Evolutionary conservation across 768 basidiomycete species (phyloP), one percentile per base, ranked within the genome.

Genomic region (Suillus weaverae): DNA sequence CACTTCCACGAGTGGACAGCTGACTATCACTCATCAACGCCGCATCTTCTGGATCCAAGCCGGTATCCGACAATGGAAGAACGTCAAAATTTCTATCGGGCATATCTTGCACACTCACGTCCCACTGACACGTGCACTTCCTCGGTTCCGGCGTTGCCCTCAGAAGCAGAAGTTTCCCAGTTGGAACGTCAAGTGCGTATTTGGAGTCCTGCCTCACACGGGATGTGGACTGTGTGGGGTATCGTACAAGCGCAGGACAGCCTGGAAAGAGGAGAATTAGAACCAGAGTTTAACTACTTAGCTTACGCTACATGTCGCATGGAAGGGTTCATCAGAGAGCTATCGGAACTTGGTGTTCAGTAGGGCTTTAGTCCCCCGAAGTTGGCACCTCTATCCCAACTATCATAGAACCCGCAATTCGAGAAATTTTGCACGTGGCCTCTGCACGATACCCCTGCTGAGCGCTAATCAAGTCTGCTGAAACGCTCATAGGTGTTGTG

Each of bases 1-100:
- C 95, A 97, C 76, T 97, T 96, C 79, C 90, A 93, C 73, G 97
- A 99, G 78, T 99, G 97, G 97, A 93, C 92, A 22, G 90, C 94
- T 18, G 84, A 97, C 77, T 99, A 99, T 76, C 90, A 92, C 73
- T 82, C 81, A 43, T 72, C 84, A 5, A 84, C 81, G 0, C 91
- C 93, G 10, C 90, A 93, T 72, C 63, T 89, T 60, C 86, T 92
- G 51, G 78, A 87, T 67, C 74, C 78, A 59, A 78, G 83, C 16
- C 81, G 79, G 33, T 97, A 97, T 77, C 97, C 97, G 13, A 86
- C 87, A 5, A 68, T 68, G 30, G 80, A 82, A 35, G 84, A 98
- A 74, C 89, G 94, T 26, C 81, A 83, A 64, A 91, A 92, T 73
- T 98, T 97, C 76, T 96, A 96, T 74, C 74, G 77, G 41, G 87